A percentile compares a stretch with the other conserved stretches of the same genome.
Conservation (phyloP, 495 filamentous ascomycete genomes). For the Penicillium antarcticum region DNA sequence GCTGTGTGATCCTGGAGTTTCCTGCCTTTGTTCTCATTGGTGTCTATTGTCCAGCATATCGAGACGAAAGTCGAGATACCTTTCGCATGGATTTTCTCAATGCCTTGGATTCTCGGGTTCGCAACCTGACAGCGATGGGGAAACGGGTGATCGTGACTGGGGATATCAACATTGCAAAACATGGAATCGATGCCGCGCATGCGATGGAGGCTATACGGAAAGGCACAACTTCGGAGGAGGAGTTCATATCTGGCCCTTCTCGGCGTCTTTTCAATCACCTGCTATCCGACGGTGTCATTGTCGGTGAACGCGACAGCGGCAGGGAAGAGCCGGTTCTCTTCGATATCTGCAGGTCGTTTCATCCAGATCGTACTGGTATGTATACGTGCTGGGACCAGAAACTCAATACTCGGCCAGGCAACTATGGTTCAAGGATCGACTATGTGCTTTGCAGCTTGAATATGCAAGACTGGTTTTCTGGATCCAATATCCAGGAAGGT, state of each 20-base stretch:
- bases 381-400: conserved; percentile 93
- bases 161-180: conserved; percentile 83
- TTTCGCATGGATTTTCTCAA: conserved; percentile 80
- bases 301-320: conserved; percentile 65
- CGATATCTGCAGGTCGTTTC: conserved; percentile 84
- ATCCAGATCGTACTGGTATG: conserved; percentile 80
- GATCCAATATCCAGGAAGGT: conserved; percentile 94
- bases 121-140: conserved; percentile 76
- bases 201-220: conserved; percentile 68
- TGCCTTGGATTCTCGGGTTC: conserved; percentile 74
- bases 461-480: conserved; percentile 80
- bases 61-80: conserved; percentile 78
- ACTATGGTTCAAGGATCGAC: conserved; percentile 88
- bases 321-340: conserved; percentile 73
- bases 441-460: conserved; percentile 80
- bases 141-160: conserved; percentile 83
- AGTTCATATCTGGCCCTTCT: conserved; percentile 72
- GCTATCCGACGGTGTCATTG: conserved; percentile 66
- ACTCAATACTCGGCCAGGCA: conserved; percentile 84
- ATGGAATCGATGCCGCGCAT: conserved; percentile 70
- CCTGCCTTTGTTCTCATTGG: conserved; percentile 92
- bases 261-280: conserved; percentile 83
- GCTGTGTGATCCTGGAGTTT: conserved; percentile 91
- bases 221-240: conserved; percentile 57
- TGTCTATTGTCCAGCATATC: conserved; percentile 82